Evolutionary conservation across 495 filamentous ascomycete species (phyloP), one percentile per base, ranked within the genome.

Genomic region (Polyplosphaeria fusca): DNA sequence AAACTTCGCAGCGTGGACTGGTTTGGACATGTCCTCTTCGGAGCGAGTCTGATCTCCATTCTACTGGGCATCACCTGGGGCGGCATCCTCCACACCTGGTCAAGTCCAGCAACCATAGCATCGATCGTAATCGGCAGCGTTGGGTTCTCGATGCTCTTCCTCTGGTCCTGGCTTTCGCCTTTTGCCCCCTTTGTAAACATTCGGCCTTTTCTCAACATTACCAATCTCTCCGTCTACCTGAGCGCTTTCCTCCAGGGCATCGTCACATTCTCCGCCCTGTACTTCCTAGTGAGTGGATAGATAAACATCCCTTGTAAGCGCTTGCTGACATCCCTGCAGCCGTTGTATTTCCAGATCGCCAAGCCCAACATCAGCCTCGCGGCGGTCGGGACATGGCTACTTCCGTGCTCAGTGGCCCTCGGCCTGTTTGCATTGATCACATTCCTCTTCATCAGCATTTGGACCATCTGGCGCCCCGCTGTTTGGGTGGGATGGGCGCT

Each of bases 271-370:
- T 75, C 42, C 49, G 61, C 82, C 0, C 58, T 89, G 0, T 85
- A 87, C 62, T 83, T 79, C 45, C 66, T 85, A n/a, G n/a, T n/a
- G n/a, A n/a, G n/a, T n/a, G n/a, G n/a, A n/a, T n/a, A n/a, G n/a
- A n/a, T 24, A 18, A 28, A 5, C 43, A 5, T 2, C 45, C 18
- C 51, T 32, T 19, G 7, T 11, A 14, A 22, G 18, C 25, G 13
- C 13, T 28, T 20, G 38, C 56, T 60, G 42, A 60, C 48, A 30
- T 27, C 40, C 52, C n/a, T n/a, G n/a, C n/a, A n/a, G 42, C 76
- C 84, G 0, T 71, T 90, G 18, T 89, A 84, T 67, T 83, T 85
- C 62, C 68, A 78, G 40, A 76, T 79, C 44, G 75, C 83, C 25
- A 78, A 80, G 47, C 32, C 23, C 12, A 76, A 71, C 47, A 71